Evolutionary conservation across 805 yeast species (phyloP).

Genomic region (Barnettozyma siamensis): DNA sequence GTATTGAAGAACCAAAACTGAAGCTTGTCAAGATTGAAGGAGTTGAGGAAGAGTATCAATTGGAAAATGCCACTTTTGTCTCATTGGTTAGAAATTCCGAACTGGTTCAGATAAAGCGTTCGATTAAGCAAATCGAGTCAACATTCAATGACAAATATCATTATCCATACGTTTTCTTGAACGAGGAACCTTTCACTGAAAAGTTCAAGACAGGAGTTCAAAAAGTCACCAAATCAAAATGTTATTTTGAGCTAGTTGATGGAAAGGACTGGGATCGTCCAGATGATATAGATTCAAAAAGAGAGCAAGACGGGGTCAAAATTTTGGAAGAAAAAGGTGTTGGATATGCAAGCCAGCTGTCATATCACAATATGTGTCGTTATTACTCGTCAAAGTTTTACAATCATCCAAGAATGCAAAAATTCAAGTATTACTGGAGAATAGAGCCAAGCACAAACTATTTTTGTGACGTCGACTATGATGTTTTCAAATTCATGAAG

Average conservation of each 20-base stretch:
- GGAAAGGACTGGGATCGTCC: conserved; percentile 58
- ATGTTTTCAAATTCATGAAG: conserved; percentile 69
- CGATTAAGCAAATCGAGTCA: conserved; percentile 57
- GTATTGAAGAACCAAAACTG: conserved; percentile 26
- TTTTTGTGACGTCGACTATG: conserved; percentile 66
- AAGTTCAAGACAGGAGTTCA: conserved; percentile 44
- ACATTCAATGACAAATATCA: conserved; percentile 63
- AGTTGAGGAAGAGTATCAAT: conserved; percentile 10
- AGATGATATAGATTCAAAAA: conserved; percentile 40
- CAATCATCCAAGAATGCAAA: conserved; percentile 53
- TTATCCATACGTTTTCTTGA: conserved; percentile 78
- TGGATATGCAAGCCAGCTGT: conserved; percentile 52
- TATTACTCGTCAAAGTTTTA: conserved; percentile 64
- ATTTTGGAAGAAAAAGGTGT: conserved; percentile 37
- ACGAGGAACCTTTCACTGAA: conserved; percentile 61
- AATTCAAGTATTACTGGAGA: conserved; percentile 74
- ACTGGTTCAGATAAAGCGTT: conserved; percentile 36
- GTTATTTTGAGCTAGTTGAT: conserved; percentile 41
- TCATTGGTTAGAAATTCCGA: conserved; percentile 72
- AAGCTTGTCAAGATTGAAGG: conserved; percentile 13
- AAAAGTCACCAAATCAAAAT: conserved; percentile 34
- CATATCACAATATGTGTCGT: conserved; percentile 84
- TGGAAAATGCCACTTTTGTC: conserved; percentile 72
- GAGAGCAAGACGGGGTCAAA: conserved; percentile 36
- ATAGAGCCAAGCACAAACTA: conserved; percentile 70